Base-by-base conservation (phyloP, 2,329 filamentous ascomycete species). In the Leptodontidium sp. region DNA sequence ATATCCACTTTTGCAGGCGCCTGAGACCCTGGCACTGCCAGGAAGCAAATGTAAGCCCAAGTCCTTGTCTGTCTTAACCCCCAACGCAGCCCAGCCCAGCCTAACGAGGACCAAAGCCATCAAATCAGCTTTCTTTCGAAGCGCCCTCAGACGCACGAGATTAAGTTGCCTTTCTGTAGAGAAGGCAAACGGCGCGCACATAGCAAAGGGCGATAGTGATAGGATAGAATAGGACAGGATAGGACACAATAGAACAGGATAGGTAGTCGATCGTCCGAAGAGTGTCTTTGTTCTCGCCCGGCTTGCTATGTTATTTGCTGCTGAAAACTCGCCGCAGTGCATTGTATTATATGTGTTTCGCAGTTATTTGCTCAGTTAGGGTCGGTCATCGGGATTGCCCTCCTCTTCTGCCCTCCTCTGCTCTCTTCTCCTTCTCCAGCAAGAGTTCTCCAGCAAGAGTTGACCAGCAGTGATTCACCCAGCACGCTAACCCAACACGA, bases 401-500 rank as follows among this genome's bases (percentile, higher is more conserved):
- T 55, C 52, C 52, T 53, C 50, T 6, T 12, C 9, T 32, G 4
- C 11, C 50, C 43, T 47, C 5, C 43, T 47, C 43, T 50, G 8
- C 49, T 53, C 50, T 53, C 11, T 4, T 53, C 50, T 53, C 50
- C 21, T 26, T 11, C 8, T 21, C 29, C 29, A 32, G n/a, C 2
- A 21, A 35, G 32, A 4, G 32, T 26, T 11, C 40, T 7, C 40
- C 40, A 35, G 32, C 32, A 40, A 55, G 52, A 55, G 52, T 35
- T 29, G 52, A 9, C 14, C 61, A 45, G 61, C 61, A 38, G 61
- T 63, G 61, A 63, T 50, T 63, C 61, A 52, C n/a, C 61, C 35
- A 50, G 35, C 45, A 45, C 61, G 61, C 61, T 63, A 63, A 49
- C 1, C 26, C 32, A 55, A 55, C 52, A 40, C 38, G 38, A 40